Base-by-base conservation (phyloP, 331 rosid species). In the Dryas integrifolia region DNA sequence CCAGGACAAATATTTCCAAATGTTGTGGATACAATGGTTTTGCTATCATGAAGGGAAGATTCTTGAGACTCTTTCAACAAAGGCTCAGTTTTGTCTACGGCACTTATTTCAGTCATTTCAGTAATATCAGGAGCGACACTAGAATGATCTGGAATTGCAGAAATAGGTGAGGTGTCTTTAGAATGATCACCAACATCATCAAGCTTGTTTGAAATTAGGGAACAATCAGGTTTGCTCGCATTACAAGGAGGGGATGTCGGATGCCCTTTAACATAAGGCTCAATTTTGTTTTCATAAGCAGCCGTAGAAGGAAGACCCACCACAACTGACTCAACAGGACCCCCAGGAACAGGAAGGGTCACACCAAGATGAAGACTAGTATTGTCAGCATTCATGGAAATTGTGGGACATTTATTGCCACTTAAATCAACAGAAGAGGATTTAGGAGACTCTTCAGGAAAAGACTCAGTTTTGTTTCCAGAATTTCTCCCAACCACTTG, bases 151-250 rank as follows among this genome's bases (percentile, higher is more conserved):
- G 57, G 61, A 49, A 67, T 44, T 58, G 56, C 74, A 57, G 80
- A 68, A 73, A 61, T 7, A 67, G 69, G 65, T 71, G 77, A 75
- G 55, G 60, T 60, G 52, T 65, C 75, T 45, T 57, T 76, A 64
- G 76, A 80, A 80, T 65, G 77, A 75, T 65, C 72, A 65, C 76
- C 73, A 63, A 70, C 70, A 76, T 69, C 80, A 65, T 79, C 75
- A 44, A 81, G 26, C 67, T 77, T 74, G 35, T 49, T 51, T 49
- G 76, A 47, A 67, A 72, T 46, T 65, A 64, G 65, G 49, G 80
- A 43, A 60, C 52, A 48, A 2, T 72, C 83, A 26, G 35, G 61
- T 82, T 70, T 71, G 45, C 59, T 16, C 55, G 44, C 56, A 77
- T 45, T 76, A 48, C 78, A 50, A 15, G 76, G 65, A 70, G 3